Conservation (phyloP, 257 asterid genomes). For the Solanum neorickii region DNA sequence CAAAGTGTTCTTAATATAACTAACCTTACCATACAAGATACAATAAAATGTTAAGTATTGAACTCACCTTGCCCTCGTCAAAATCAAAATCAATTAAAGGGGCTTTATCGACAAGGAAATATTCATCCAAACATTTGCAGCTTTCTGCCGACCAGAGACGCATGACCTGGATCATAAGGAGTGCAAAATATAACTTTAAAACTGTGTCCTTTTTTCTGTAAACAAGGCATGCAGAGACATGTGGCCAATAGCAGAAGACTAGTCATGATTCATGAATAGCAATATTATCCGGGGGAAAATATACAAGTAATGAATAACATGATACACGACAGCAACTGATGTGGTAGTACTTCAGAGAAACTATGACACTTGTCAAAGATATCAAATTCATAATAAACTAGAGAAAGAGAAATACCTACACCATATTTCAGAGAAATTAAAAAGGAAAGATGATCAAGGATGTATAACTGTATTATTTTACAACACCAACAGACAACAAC, state of each 20-base stretch:
- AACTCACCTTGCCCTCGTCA: slow-evolving; percentile 85
- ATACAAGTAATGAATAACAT: background rate
- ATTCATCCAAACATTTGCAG: slow-evolving; percentile 72
- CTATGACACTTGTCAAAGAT: background rate
- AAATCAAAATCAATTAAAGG: slow-evolving; percentile 87
- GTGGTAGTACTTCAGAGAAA: background rate
- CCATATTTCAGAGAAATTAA: background rate
- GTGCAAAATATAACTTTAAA: background rate
- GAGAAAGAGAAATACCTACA: background rate
- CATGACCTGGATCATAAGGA: slow-evolving; percentile 49
- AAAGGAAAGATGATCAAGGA: background rate
- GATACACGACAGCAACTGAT: background rate
- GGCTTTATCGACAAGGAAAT: slow-evolving; percentile 60
- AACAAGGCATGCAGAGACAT: background rate
- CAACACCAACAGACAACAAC: background rate
- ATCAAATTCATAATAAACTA: background rate
- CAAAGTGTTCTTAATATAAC: background rate
- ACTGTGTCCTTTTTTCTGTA: background rate
- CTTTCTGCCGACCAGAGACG: slow-evolving; percentile 98
- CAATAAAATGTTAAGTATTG: background rate
- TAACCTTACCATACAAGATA: background rate
- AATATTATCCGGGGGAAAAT: background rate
- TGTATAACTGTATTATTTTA: background rate
- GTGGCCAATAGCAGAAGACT: background rate
- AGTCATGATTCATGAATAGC: background rate